Base-by-base conservation (phyloP, 1,284 basidiomycete genomes). In the Phellinidium pouzarii region DNA sequence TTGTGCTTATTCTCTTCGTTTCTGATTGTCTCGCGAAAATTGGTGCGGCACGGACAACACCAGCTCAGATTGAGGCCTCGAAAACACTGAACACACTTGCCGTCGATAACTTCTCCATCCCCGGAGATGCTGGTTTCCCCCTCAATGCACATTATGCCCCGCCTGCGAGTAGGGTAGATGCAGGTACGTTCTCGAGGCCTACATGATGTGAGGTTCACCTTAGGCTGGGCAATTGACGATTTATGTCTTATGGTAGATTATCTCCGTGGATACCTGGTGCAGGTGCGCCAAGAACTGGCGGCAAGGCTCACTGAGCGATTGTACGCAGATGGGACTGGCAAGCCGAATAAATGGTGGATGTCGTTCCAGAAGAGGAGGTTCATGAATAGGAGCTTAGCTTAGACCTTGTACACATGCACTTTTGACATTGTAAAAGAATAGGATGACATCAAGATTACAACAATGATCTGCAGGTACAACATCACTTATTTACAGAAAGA, bases 311-410 rank as follows among this genome's bases (percentile, higher is more conserved):
- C 94, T 29, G 93, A 96, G 62, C 80, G 84, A 53, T 74, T 99
- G 38, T 99, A 98, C 68, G 80, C 85, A 62, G 77, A 94, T 72
- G 80, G 88, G 45, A 82, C 85, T 3, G 84, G 86, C 54, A 92
- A 88, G 66, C 94, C 96, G 1, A 96, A 89, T 78, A 99, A 99
- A 71, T 99, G 95, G 95, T 99, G 96, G 96, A 93, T 99, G 87
- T 88, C 91, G 34, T 99, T 99, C 82, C 94, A 94, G 71, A 97
- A 95, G 79, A 82, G 94, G 65, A 80, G 88, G 41, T 94, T 94
- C 79, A 93, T 94, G 90, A 90, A 91, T 73, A 87, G 91, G 66
- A 90, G 86, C 66, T 68, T 91, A 64, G 83, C 80, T 55, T 76
- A 75, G 61, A 81, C n/a, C 14, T 49, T 41, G n/a, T 7, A 25